These are phyloP conservation scores for Neophaeococcomyces mojaviensis DNA, from an alignment of 2,329 filamentous ascomycete genomes.

Conservation along the genomic window DNA sequence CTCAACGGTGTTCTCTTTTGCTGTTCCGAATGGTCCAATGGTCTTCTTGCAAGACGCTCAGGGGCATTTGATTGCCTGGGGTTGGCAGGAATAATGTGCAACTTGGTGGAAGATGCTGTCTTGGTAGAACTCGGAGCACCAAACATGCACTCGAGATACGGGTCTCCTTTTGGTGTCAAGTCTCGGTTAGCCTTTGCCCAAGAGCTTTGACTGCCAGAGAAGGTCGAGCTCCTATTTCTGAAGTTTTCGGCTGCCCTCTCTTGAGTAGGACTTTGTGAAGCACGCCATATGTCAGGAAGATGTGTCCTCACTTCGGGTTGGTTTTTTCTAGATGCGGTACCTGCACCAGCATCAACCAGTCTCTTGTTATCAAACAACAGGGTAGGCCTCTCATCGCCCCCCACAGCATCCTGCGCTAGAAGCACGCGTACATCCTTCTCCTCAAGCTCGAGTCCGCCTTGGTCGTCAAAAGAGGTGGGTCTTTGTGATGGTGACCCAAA, in stretches of 20 bases:
- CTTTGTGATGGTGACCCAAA: conserved; percentile 33
- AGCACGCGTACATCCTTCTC: conserved; percentile 40
- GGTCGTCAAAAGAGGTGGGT: conserved; percentile 40
- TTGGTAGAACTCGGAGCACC: conserved; percentile 52
- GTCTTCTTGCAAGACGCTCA: not conserved
- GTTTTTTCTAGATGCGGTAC: not conserved
- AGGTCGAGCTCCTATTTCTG: conserved; percentile 39
- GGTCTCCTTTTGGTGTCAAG: conserved; percentile 40
- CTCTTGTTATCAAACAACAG: conserved; percentile 38
- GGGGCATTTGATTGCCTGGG: conserved; percentile 11
- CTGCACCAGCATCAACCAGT: not conserved
- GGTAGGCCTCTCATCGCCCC: conserved; percentile 39
- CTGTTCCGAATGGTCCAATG: conserved; percentile 4
- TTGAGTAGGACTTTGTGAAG: not conserved
- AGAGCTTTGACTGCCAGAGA: conserved; percentile 31
- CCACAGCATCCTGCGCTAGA: conserved; percentile 42
- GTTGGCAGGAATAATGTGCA: conserved; percentile 46
- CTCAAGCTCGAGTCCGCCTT: conserved; percentile 40
- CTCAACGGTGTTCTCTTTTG: conserved; percentile 29
- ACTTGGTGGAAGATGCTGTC: conserved; percentile 52
- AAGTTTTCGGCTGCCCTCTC: conserved; percentile 10
- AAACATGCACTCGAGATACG: conserved; percentile 53
- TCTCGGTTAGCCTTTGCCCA: conserved; percentile 28
- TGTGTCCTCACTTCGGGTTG: not conserved
- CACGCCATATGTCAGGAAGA: not conserved